Evolutionary conservation across 2,329 filamentous ascomycete species (phyloP), one percentile per base, ranked within the genome.

Genomic region (Amauroascus niger): DNA sequence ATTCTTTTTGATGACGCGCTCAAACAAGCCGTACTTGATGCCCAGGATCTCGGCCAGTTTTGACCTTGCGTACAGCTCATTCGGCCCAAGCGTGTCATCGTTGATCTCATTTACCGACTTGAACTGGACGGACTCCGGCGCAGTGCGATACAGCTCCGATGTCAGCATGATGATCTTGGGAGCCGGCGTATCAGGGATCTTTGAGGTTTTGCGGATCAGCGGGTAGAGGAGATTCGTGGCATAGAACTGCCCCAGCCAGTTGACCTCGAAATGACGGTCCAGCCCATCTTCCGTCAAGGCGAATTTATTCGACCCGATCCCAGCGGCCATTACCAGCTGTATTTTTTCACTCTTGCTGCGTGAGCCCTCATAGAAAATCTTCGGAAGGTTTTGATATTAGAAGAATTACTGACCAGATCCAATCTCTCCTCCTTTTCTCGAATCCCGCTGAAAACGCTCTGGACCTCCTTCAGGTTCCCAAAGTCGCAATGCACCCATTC

Each of bases 241-340:
- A 53, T 75, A 75, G 55, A 70, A 75, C 13, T 76, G 71, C 0
- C 71, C 72, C 8, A 73, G 62, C 64, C 68, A 72, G 60, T 74
- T 74, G 58, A 75, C 71, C 26, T 65, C 64, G 40, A 74, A 73
- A 24, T 71, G 68, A 32, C 66, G 68, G 44, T 69, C 65, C 48
- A 71, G 71, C 8, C 67, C 67, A 52, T 70, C 69, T 14, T 64
- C 50, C 28, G 67, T 66, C 4, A 68, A 63, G 49, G 65, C 65
- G 57, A 66, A 70, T 52, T 70, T 65, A 56, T 71, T 73, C 0
- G 63, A 67, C 51, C 70, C 75, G 55, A 75, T 74, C 3, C 73
- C 73, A 0, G 73, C 71, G 0, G 66, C 71, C 0, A 74, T 60
- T 0, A 74, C 68, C n/a, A 74, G 61, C 61, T 67, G 26, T 30